A percentile compares a stretch with the other conserved stretches of the same genome.
phyloP scores from a whole-genome alignment of 2,329 filamentous ascomycete species.

The Alternaria sp. region DNA sequence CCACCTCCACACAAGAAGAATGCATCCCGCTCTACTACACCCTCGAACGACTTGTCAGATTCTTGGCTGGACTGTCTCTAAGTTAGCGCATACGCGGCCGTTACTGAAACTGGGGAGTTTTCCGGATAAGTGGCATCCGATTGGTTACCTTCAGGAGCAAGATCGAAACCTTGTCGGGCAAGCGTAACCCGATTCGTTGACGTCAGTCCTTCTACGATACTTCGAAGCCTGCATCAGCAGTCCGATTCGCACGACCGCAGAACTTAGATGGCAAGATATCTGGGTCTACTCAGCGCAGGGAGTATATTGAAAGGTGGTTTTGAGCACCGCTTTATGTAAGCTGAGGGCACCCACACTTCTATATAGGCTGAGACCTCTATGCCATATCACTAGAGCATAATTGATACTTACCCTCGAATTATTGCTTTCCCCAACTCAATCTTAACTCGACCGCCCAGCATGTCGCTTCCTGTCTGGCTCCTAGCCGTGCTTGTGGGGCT shows the following conservation, averaged over 20 bases:
- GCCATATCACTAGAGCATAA: background rate
- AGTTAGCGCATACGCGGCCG: background rate
- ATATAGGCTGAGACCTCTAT: background rate
- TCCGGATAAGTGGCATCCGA: background rate
- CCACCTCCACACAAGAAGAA: no score
- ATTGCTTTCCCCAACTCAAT: background rate
- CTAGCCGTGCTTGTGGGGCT: background rate
- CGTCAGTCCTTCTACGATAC: background rate
- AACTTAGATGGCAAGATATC: background rate
- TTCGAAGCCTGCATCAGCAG: background rate
- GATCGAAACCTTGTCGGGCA: background rate
- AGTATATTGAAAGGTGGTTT: no score
- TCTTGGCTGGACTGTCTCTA: background rate
- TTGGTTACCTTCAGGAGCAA: background rate
- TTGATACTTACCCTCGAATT: background rate
- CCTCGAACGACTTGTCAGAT: fast-evolving
- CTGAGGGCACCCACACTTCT: background rate
- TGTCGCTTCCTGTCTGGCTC: background rate
- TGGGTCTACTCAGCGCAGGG: background rate
- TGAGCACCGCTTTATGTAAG: background rate
- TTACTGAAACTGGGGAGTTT: background rate
- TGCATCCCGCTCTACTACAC: no score
- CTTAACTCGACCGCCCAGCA: background rate
- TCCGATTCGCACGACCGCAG: background rate
- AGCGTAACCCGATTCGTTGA: background rate